Conservation (phyloP, 495 filamentous ascomycete genomes). For the Xylaria venustula region DNA sequence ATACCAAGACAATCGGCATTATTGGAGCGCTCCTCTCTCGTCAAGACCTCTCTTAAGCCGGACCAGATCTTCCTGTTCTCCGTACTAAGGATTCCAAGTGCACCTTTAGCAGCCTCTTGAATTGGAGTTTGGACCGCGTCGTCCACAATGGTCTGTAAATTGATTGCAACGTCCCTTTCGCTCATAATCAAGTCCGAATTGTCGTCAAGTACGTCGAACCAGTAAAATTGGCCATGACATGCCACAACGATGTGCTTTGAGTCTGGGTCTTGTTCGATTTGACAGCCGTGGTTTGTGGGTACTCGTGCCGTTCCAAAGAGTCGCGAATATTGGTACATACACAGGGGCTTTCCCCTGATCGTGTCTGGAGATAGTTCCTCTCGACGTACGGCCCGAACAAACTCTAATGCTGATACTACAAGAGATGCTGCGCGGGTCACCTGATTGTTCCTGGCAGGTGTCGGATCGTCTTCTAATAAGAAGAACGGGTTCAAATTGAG, state of each 20-base stretch:
- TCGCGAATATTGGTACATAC: constrained; percentile 98
- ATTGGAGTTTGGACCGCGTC: constrained; percentile 87
- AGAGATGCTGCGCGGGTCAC: constrained; percentile 92
- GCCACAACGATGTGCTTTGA: constrained; percentile 92
- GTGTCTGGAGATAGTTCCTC: constrained; percentile 93
- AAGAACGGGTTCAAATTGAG: constrained; percentile 98
- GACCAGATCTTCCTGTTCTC: constrained; percentile 98
- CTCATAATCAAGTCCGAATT: constrained; percentile 96
- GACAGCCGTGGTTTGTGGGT: constrained; percentile 91
- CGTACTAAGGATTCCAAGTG: constrained; percentile 88
- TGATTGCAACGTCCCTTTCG: constrained; percentile 89
- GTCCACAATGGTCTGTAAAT: constrained; percentile 87
- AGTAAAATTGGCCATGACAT: constrained; percentile 96
- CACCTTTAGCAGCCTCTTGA: constrained; percentile 90
- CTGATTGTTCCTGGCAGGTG: constrained; percentile 92
- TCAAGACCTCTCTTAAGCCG: constrained; percentile 83
- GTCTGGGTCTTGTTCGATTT: constrained; percentile 88
- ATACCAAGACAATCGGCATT: constrained; percentile 93
- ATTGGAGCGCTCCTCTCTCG: constrained; percentile 80
- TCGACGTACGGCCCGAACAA: constrained; percentile 87
- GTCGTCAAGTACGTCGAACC: constrained; percentile 96
- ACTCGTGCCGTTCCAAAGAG: constrained; percentile 94
- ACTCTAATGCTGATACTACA: constrained; percentile 83
- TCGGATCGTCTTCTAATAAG: constrained; percentile 94
- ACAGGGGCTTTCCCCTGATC: constrained; percentile 75